Evolutionary conservation across 1,284 basidiomycete species (phyloP), one percentile per base, ranked within the genome.

Genomic region (Veloporphyrellus conicus): DNA sequence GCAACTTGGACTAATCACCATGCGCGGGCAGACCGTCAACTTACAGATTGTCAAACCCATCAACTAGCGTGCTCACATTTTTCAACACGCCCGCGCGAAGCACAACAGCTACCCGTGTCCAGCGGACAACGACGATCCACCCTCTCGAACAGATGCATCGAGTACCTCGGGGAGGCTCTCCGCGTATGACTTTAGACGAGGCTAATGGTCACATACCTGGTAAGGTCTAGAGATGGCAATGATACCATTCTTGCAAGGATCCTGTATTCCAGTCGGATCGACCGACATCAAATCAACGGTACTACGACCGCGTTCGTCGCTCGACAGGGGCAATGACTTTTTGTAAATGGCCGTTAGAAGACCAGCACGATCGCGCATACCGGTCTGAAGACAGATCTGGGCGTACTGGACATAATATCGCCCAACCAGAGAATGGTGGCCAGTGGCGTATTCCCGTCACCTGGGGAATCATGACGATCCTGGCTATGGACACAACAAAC

Each of bases 231-330:
- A 87, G 47, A 88, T 70, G 4, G 77, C 71, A 37, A 87, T 84
- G 18, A 89, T 66, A 2, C 80, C 87, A 60, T 90, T 93, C 2
- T 88, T 84, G 62, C 87, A 89, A 32, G 94, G 73, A 62, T 96
- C 93, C 58, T 93, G 91, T 41, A 98, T 73, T 27, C 92, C 76
- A 15, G 84, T 87, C 0, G 92, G 84, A 59, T 91, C 82, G 28
- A 95, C 90, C 10, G 84, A 87, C 87, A 95, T 94, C 23, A 96
- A 68, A 63, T 97, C 97, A 56, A 96, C 91, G 41, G 96, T 93
- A 0, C 88, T 79, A 32, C 88, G 81, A 10, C 66, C 76, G 4
- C 87, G 81, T 60, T 91, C 92, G 50, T 92, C 86, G 56, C 86
- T 92, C 8, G 89, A 90, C 18, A 97, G 77, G 1, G 89, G 76